Conservation (phyloP, 352 stramenopile species). For the Pythium utonaiense region DNA sequence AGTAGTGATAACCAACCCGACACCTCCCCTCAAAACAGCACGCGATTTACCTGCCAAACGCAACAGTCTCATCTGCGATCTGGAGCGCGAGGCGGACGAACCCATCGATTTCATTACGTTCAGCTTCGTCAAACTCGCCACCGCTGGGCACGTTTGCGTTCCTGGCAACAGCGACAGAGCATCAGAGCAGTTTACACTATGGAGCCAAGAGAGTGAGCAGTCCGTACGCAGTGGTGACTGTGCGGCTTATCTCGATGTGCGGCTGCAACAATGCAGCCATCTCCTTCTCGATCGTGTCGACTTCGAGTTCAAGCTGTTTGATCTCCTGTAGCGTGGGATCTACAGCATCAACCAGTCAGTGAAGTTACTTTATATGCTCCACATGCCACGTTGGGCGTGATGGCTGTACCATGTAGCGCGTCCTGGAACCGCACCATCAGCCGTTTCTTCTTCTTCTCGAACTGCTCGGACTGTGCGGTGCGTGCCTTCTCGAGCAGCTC, state of each 20-base stretch:
- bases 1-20: too few relatives aligned
- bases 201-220: background rate
- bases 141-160: slow-evolving; percentile 4
- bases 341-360: slow-evolving; percentile 8
- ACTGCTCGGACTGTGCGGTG: slow-evolving; percentile 26
- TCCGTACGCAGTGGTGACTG: slow-evolving; percentile 50
- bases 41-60: slow-evolving; percentile 38
- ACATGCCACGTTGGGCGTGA: too few relatives aligned
- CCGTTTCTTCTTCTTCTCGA: slow-evolving; percentile 28
- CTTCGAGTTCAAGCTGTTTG: slow-evolving; percentile 39
- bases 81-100: slow-evolving; percentile 33
- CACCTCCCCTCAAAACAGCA: too few relatives aligned
- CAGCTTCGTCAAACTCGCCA: slow-evolving; percentile 19
- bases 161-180: background rate
- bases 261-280: slow-evolving; percentile 46
- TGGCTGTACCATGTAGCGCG: slow-evolving; percentile 27
- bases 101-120: slow-evolving; percentile 28
- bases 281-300: slow-evolving; percentile 41
- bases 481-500: slow-evolving; percentile 40
- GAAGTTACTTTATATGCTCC: too few relatives aligned
- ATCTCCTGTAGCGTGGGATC: slow-evolving; percentile 29
- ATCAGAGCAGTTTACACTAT: too few relatives aligned
- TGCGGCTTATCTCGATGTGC: slow-evolving; percentile 53
- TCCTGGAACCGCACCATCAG: slow-evolving; percentile 30
- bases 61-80: slow-evolving; percentile 26